Evolutionary conservation across 352 stramenopile genomes (phyloP).

Genomic region (Phytophthora sansomeana): DNA sequence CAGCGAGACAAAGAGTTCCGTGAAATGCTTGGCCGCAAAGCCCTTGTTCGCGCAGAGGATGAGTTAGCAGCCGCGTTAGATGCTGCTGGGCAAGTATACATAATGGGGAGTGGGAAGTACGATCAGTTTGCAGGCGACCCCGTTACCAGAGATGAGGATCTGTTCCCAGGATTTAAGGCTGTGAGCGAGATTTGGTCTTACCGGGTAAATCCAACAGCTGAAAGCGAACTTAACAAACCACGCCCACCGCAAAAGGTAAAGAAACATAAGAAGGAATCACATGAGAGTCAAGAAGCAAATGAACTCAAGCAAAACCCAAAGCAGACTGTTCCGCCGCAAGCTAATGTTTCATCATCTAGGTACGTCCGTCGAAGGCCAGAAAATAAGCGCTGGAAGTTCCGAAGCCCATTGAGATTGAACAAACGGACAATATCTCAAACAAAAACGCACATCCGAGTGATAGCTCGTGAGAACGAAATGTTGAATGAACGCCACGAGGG

Average conservation of each 20-base stretch:
- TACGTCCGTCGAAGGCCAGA: constrained; percentile 71
- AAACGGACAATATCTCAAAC: constrained; percentile 40
- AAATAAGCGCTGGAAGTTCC: constrained; percentile 75
- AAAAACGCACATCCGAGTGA: constrained; percentile 34
- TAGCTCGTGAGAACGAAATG: constrained; percentile 20
- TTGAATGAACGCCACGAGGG: constrained; percentile 9
- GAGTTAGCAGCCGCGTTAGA: constrained; percentile 91
- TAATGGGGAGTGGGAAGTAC: constrained; percentile 89
- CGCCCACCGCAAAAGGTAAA: background rate
- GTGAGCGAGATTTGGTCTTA: constrained; percentile 74
- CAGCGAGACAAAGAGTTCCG: constrained; percentile 77
- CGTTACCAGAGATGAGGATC: constrained; percentile 53
- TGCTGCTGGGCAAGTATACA: constrained; percentile 92
- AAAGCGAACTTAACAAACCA: constrained; percentile 6
- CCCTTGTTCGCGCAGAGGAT: constrained; percentile 75
- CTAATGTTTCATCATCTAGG: constrained; percentile 26
- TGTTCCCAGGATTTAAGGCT: constrained; percentile 68
- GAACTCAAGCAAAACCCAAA: constrained; percentile 1
- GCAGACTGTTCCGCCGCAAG: background rate
- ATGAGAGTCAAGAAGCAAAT: background rate
- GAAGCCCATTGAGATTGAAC: constrained; percentile 71
- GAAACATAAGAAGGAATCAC: constrained; percentile 13
- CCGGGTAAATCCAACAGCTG: constrained; percentile 44
- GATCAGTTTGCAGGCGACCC: constrained; percentile 82
- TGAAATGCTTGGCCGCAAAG: constrained; percentile 52